phyloP scores from a whole-genome alignment of 2,329 filamentous ascomycete species.

The Neofusicoccum ribis region DNA sequence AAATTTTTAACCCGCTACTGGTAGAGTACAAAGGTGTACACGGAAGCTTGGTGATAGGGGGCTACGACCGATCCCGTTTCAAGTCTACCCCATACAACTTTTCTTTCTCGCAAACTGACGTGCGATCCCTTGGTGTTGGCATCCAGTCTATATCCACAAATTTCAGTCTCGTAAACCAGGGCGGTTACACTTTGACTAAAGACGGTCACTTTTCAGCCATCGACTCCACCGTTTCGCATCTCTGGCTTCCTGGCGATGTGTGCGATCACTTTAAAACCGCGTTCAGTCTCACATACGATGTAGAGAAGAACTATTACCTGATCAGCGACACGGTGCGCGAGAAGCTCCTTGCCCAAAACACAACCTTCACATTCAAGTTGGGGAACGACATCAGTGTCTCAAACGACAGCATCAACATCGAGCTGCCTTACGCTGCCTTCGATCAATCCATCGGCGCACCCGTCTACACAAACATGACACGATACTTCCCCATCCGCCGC shows the following conservation, averaged over 20 bases:
- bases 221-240: not conserved
- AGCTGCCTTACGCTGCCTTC: not conserved
- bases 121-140: too few relatives aligned
- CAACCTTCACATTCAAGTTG: constrained; percentile 27
- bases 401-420: not conserved
- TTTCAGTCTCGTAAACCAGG: not conserved
- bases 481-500: constrained; percentile 38
- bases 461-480: not conserved
- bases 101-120: too few relatives aligned
- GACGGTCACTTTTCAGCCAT: constrained; percentile 35
- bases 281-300: constrained; percentile 43
- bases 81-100: too few relatives aligned
- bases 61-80: too few relatives aligned
- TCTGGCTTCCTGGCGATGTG: constrained; percentile 31
- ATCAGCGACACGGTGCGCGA: constrained; percentile 39
- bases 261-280: constrained; percentile 43
- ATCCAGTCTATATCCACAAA: too few relatives aligned
- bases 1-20: too few relatives aligned
- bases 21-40: too few relatives aligned
- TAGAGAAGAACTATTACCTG: constrained; percentile 37
- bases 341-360: constrained; percentile 32
- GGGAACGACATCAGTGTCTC: not conserved
- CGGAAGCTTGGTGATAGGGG: too few relatives aligned
- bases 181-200: not conserved
- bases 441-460: not conserved